Evolutionary conservation across 352 stramenopile genomes (phyloP), one percentile per base, ranked within the genome.

Genomic region (Phytophthora ramorum): DNA sequence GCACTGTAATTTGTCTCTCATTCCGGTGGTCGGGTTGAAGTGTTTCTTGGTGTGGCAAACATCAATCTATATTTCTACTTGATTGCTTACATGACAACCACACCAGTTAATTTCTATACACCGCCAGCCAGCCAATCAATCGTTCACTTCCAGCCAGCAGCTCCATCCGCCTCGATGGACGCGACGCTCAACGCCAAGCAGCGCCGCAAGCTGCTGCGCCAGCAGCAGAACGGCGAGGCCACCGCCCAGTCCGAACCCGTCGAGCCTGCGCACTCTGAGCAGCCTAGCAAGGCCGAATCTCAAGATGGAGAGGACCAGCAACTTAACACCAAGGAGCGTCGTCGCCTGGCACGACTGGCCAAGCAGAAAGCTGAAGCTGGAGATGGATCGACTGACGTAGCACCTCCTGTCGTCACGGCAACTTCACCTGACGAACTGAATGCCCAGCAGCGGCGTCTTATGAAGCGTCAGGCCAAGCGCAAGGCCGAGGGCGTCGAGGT

Each of bases 161-260:
- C 57, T 64, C 38, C 47, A 41, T 45, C n/a, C 10, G 9, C 19
- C 17, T 30, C 44, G 9, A 65, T 69, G 40, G 59, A 57, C 26
- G 46, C 59, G 28, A 43, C 53, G 41, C 32, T 93, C 70, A 95
- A 95, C 75, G 86, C 86, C 51, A 94, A 92, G 79, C 81, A 91
- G 62, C 83, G 85, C 16, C 83, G 85, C 49, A 91, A 91, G 70
- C 71, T 91, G 44, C 72, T 81, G 52, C 83, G 83, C 35, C 63
- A 85, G 58, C 81, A 90, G 66, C 77, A 89, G 61, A 77, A 58
- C 4, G 38, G 67, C 20, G 26, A 65, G 30, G 34, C 19, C 1
- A 14, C 30, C 2, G 17, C 17, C 16, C 14, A 20, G 16, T 6
- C 4, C 5, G 37, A 22, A 10, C 37, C 37, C 37, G 14, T 10